Base-by-base conservation (phyloP, 306 rosid species). In the Carpinus fangiana region DNA sequence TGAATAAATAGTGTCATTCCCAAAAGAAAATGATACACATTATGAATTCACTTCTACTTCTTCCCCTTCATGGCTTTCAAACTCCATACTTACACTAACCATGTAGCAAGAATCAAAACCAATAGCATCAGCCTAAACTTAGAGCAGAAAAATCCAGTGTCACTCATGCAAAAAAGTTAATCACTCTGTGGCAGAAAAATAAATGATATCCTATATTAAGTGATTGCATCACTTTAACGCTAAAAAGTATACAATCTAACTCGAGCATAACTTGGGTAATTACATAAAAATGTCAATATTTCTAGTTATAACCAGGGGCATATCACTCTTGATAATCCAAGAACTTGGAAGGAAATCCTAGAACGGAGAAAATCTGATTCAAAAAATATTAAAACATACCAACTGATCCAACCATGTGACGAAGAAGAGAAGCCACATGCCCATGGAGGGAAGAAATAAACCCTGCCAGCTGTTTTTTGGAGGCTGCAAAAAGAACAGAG, bases 341-440 rank as follows among this genome's bases (percentile, higher is more conserved):
- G 11, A 18, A 18, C 14, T 38, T 38, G 51, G 72, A 67, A 67
- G 26, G 12, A 70, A 66, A 68, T 53, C 68, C 21, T 46, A 61
- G 50, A 79, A 69, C 71, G 68, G 16, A 56, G 5, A n/a, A 68
- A 53, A 54, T 62, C 51, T 65, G 52, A 51, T 70, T 46, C 66
- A 34, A 48, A 48, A 14, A 81, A 57, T 10, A 52, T 8, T 41
- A 23, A 65, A 73, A 80, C 93, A 75, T 88, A 93, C 98, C 98
- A 70, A 89, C 88, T 65, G 98, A 93, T 75, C 96, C 98, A 84
- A 91, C 98, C 97, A 89, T 90, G 84, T 87, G 96, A 80, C 97
- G 98, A 75, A 95, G 98, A 87, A 93, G 96, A 80, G 96, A 82
- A 62, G 98, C 97, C 82, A 93, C 90, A 48, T 89, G 99, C 45